A percentile compares a stretch with the other conserved stretches of the same genome.
Conservation (phyloP, 305 asterid species). For the Fraxinus latifolia region DNA sequence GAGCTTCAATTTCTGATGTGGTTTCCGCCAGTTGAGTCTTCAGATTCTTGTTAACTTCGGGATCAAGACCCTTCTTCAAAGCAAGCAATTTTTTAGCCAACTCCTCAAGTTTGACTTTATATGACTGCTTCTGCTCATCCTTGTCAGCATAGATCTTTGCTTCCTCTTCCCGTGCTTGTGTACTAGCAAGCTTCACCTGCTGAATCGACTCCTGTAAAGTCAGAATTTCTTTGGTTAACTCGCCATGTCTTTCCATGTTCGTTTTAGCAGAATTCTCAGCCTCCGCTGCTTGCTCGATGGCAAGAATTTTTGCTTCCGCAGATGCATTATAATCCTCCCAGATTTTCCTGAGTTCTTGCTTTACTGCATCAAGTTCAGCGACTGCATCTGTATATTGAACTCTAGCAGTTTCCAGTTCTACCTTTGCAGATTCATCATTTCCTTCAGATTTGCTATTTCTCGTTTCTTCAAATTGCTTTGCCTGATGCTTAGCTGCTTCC, state of each 20-base stretch:
- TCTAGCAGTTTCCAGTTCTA: constrained; percentile 43
- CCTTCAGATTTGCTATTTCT: constrained; percentile 31
- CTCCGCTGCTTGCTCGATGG: constrained; percentile 59
- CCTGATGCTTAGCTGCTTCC: constrained; percentile 54
- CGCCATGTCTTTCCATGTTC: constrained; percentile 49
- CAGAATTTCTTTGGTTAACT: constrained; percentile 61
- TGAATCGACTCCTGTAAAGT: constrained; percentile 50
- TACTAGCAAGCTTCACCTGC: constrained; percentile 51
- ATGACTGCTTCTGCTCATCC: constrained; percentile 54
- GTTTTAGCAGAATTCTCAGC: constrained; percentile 48
- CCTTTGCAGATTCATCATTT: constrained; percentile 31
- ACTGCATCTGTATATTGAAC: constrained; percentile 44
- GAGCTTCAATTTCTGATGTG: constrained; percentile 47
- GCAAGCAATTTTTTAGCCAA: constrained; percentile 45
- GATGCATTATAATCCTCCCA: constrained; percentile 55
- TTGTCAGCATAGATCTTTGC: constrained; percentile 44
- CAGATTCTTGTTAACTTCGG: constrained; percentile 41
- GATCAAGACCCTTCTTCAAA: constrained; percentile 56
- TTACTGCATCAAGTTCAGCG: constrained; percentile 60
- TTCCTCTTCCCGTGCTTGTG: constrained; percentile 55
- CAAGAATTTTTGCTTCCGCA: constrained; percentile 41
- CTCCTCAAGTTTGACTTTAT: constrained; percentile 47
- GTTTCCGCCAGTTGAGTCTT: constrained; percentile 54
- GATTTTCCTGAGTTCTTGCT: constrained; percentile 56
- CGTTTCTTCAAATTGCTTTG: constrained; percentile 47